These are phyloP conservation scores for Fraxinus platypoda DNA, from an alignment of 305 asterid species.

Conservation along the genomic window DNA sequence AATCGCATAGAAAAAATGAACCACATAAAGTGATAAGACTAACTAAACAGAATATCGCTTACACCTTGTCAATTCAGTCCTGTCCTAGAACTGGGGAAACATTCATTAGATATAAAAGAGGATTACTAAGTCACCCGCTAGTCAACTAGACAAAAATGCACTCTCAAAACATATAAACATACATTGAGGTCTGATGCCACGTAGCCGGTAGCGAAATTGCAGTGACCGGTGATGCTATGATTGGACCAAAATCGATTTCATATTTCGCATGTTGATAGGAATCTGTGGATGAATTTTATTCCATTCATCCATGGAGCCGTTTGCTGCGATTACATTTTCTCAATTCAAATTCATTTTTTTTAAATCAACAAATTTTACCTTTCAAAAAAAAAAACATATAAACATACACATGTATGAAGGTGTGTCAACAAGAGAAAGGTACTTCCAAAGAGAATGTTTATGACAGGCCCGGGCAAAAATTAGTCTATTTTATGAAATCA, in stretches of 20 bases:
- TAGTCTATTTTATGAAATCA: neutral
- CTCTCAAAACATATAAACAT: neutral
- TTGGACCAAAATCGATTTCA: constrained; percentile 37
- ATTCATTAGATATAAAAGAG: neutral
- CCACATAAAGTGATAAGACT: constrained; percentile 3
- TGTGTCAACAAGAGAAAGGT: neutral
- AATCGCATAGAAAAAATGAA: neutral
- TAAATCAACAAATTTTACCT: neutral
- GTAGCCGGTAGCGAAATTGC: constrained; percentile 53
- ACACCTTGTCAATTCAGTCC: neutral
- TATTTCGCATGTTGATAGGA: constrained; percentile 66
- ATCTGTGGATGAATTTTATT: constrained; percentile 42
- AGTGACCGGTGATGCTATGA: constrained; percentile 59
- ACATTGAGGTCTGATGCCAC: constrained; percentile 72
- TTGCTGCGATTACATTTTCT: constrained; percentile 46
- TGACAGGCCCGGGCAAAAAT: neutral
- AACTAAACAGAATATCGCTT: neutral
- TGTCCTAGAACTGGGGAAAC: neutral
- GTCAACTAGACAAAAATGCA: neutral
- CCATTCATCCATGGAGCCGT: constrained; percentile 47
- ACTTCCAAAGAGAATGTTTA: neutral
- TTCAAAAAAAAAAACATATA: too few species aligned
- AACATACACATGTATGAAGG: neutral
- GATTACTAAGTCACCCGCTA: neutral
- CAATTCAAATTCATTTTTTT: neutral